Evolutionary conservation across 2,329 filamentous ascomycete species (phyloP).

Genomic region (Parasarocladium wereldwijsianum): DNA sequence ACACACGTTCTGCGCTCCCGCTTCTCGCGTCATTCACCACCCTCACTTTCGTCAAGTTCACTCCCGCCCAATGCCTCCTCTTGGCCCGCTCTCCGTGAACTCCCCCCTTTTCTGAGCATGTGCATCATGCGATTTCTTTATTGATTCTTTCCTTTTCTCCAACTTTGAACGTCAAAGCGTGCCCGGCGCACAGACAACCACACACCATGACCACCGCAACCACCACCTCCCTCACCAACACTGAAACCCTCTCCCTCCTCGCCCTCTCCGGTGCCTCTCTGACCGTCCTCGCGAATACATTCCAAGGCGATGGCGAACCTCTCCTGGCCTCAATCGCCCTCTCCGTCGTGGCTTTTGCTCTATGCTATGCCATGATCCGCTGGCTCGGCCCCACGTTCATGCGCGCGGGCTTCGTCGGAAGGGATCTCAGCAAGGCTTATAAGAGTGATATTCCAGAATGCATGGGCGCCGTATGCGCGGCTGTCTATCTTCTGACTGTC

Average conservation of each 20-base stretch:
- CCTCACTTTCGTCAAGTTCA: not conserved
- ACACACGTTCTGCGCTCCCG: not conserved
- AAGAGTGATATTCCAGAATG: constrained; percentile 78
- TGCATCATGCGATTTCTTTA: not conserved
- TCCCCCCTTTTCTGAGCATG: not conserved
- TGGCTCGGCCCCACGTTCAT: constrained; percentile 91
- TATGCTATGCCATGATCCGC: constrained; percentile 72
- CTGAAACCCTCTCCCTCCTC: constrained; percentile 40
- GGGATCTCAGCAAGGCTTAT: constrained; percentile 61
- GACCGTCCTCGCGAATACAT: constrained; percentile 64
- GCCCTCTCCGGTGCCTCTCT: constrained; percentile 54
- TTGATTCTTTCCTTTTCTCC: not conserved
- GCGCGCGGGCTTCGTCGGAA: constrained; percentile 74
- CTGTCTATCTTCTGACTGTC: constrained; percentile 78
- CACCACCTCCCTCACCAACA: constrained; percentile 27
- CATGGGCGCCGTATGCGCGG: constrained; percentile 87
- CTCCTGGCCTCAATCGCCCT: constrained; percentile 79
- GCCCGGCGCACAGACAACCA: not conserved
- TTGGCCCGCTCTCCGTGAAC: not conserved
- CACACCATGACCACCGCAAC: constrained; percentile 15
- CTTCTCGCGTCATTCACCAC: not conserved
- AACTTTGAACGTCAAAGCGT: not conserved
- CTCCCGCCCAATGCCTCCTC: not conserved
- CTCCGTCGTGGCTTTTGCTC: constrained; percentile 68
- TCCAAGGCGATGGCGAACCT: constrained; percentile 75